Evolutionary conservation across 164 flowering plant species (phyloP), one percentile per base, ranked within the genome.

Genomic region (Umbilicus rupestris): DNA sequence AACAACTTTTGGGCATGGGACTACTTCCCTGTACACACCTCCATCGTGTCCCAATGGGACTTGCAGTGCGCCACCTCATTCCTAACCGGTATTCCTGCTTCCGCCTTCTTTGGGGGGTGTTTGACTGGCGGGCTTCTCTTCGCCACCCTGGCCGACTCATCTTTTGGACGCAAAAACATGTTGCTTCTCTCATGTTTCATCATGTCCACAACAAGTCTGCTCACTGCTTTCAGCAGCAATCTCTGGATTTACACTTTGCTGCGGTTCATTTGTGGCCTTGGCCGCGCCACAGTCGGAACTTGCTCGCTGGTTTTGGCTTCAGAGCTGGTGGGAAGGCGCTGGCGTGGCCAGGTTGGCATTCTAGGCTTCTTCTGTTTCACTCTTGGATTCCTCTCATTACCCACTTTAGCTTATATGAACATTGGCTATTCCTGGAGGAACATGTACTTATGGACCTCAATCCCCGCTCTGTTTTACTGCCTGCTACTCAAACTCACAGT

Each of bases 61-160:
- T 74, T 87, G 0, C 60, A 74, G 26, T 83, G 89, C 39, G 42
- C 76, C 2, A 67, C 70, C 31, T 68, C 92, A 0, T 5, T 90
- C 63, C 3, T 90, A 39, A 68, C 70, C 0, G 86, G 94, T 29
- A 58, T 90, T 6, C 90, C 94, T 0, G 73, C 88, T 0, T 80
- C 94, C 1, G 75, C 89, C 14, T 87, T 85, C 77, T 90, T 82
- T 75, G 16, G 73, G 5, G 94, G 97, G 1, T 88, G 89, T 66
- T 66, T 90, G 4, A 62, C 66, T 1, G 97, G 92, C 24, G 92
- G 92, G 3, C 55, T 84, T 39, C 63, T 78, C 10, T 76, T 90
- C 0, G 77, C 87, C 33, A 73, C 89, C 0, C 80, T 88, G 0
- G 94, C 89, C 0, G 94, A 90, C 76, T 73, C 91, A 6, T 66